These are phyloP conservation scores for Zymoseptoria passerinii DNA, from an alignment of 2,329 filamentous ascomycete genomes.

Conservation along the genomic window DNA sequence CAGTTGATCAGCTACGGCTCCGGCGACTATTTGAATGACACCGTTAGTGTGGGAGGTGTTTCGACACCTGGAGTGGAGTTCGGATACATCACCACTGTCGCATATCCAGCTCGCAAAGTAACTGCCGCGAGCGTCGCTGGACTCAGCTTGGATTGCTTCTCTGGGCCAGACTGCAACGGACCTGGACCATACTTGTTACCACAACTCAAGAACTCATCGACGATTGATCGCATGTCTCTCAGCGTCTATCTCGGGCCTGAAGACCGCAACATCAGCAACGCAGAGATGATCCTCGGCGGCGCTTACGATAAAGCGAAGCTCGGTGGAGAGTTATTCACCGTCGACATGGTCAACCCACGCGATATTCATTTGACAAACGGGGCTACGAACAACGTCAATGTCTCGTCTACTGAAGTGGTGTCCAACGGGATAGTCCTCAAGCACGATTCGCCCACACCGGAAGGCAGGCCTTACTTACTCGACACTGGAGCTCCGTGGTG, in stretches of 20 bases:
- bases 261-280: not conserved
- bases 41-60: not conserved
- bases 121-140: not conserved
- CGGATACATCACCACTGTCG: not conserved
- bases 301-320: not conserved
- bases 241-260: not conserved
- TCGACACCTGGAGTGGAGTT: not conserved
- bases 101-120: not conserved
- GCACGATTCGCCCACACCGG: not conserved
- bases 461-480: not conserved
- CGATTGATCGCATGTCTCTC: not conserved
- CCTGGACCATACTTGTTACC: not conserved
- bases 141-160: not conserved
- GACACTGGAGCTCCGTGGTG: not conserved
- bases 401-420: not conserved
- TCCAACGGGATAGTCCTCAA: not conserved
- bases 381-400: not conserved
- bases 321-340: not conserved
- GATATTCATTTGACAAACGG: not conserved
- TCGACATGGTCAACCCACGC: not conserved
- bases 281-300: not conserved
- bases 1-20: not conserved
- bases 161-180: not conserved
- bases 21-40: not conserved
- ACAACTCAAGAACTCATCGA: not conserved